A percentile compares a stretch with the other conserved stretches of the same genome.
phyloP scores from a whole-genome alignment of 768 basidiomycete species.

The Cystofilobasidium ferigula region DNA sequence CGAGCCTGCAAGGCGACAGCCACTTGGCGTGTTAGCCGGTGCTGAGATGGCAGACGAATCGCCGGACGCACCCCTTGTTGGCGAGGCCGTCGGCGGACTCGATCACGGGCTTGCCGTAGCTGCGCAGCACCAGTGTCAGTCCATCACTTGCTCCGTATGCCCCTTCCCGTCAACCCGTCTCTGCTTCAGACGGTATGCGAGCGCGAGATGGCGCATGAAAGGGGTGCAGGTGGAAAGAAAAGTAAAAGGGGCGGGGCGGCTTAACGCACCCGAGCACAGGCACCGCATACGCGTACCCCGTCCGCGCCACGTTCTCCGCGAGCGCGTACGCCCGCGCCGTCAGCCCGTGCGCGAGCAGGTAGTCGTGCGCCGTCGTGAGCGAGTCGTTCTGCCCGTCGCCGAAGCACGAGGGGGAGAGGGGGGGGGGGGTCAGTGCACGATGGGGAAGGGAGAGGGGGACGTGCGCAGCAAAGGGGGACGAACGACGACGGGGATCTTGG shows the following conservation, averaged over 20 bases:
- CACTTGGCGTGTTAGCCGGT: neutral
- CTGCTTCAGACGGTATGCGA: no score
- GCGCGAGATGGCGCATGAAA: no score
- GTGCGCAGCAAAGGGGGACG: neutral
- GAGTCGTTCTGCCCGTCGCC: constrained; percentile 8
- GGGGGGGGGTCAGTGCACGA: neutral
- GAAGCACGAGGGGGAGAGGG: neutral
- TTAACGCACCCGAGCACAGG: constrained; percentile 20
- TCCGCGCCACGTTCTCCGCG: constrained; percentile 21
- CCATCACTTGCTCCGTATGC: no score
- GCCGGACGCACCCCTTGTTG: constrained; percentile 19
- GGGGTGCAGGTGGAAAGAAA: neutral
- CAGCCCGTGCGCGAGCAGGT: constrained; percentile 9
- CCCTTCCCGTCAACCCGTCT: no score
- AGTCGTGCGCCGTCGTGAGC: constrained; percentile 6
- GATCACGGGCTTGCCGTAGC: constrained; percentile 21
- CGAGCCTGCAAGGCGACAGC: constrained; percentile 9
- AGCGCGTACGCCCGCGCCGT: constrained; percentile 20
- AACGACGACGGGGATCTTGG: constrained; percentile 23
- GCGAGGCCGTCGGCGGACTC: constrained; percentile 20
- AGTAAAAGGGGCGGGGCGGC: neutral
- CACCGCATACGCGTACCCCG: constrained; percentile 9
- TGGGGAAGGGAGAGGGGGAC: neutral
- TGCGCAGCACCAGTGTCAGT: neutral
- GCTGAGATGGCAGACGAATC: neutral